Evolutionary conservation across 106 monocot genomes (phyloP).

Genomic region (Alisma plantagoaquatica): DNA sequence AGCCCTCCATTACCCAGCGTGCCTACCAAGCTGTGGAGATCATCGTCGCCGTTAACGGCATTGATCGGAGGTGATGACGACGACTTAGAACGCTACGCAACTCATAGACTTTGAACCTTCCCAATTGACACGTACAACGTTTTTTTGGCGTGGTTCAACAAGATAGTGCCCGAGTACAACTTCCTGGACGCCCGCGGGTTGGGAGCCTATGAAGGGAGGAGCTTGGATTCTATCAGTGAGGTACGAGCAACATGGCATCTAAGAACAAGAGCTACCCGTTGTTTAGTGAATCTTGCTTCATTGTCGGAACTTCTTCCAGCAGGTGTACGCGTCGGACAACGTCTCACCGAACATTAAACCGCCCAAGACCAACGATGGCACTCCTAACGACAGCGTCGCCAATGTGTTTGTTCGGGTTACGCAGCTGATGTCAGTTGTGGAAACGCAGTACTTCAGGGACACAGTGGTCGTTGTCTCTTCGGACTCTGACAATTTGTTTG

Average conservation of each 20-base stretch:
- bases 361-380: constrained; percentile 68
- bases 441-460: constrained; percentile 80
- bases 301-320: constrained; percentile 8
- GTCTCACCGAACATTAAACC: constrained; percentile 76
- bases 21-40: no score
- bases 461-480: constrained; percentile 77
- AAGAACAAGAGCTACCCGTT: no score
- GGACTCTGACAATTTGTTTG: constrained; percentile 78
- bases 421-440: constrained; percentile 85
- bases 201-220: constrained; percentile 67
- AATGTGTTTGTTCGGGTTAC: constrained; percentile 85
- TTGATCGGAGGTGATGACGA: no score
- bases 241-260: no score
- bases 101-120: no score
- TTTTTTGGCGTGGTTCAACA: no score
- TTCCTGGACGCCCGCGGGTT: constrained; percentile 88
- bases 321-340: constrained; percentile 71
- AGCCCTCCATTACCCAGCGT: no score
- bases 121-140: no score
- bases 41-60: no score
- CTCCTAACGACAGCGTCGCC: constrained; percentile 86
- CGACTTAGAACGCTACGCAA: no score
- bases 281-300: neutral
- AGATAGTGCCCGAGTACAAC: constrained; percentile 90
- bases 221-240: constrained; percentile 51